phyloP scores from a whole-genome alignment of 129 eudicot genomes.

The Silybum marianum region DNA sequence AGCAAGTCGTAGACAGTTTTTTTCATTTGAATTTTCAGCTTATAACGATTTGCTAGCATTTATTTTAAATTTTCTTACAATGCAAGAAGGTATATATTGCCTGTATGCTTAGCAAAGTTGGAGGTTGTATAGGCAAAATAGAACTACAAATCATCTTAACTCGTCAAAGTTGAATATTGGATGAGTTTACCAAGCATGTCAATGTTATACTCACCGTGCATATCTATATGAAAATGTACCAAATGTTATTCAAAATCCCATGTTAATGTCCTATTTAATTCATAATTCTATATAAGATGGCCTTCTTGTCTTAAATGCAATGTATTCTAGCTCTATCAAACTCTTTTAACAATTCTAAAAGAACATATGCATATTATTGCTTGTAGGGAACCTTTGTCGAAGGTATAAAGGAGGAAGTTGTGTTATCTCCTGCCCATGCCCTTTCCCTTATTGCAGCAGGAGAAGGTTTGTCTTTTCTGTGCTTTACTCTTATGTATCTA shows the following conservation, averaged over 20 bases:
- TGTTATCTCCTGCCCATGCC: constrained; percentile 96
- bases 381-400: constrained; percentile 90
- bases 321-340: constrained; percentile 6
- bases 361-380: constrained; percentile 17
- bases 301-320: constrained; percentile 16
- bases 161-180: background rate
- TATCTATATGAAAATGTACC: background rate
- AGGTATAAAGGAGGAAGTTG: constrained; percentile 97
- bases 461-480: constrained; percentile 60
- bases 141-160: background rate
- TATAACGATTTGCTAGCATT: background rate
- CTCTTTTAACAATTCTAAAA: constrained; percentile 17
- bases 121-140: constrained; percentile 1
- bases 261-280: constrained; percentile 2
- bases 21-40: background rate
- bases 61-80: background rate
- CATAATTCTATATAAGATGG: background rate
- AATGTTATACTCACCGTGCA: background rate
- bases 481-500: constrained; percentile 9
- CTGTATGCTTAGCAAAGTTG: constrained; percentile 6
- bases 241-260: background rate
- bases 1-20: background rate
- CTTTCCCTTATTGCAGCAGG: constrained; percentile 98
- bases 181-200: background rate
- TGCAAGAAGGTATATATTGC: background rate